Base-by-base conservation (phyloP, 148 eudicot genomes). In the Diospyros kaki region DNA sequence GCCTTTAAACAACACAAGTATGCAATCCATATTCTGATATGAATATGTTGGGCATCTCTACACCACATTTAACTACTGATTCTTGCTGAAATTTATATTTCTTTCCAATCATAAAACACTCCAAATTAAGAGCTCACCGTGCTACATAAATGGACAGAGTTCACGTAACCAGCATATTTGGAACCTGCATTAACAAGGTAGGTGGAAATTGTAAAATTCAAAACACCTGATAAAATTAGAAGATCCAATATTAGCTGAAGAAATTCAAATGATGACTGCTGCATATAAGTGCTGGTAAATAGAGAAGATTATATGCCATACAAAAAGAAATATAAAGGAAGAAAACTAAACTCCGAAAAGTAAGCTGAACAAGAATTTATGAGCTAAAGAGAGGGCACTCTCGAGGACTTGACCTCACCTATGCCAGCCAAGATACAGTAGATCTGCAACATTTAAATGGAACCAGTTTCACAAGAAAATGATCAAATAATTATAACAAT, bases 121-220 rank as follows among this genome's bases (percentile, higher is more conserved):
- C 28, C 28, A 6, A 17, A 46, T 67, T 18, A 54, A 59, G 18
- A 73, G 74, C 92, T 89, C 73, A 93, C 98, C 84, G 98, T 86
- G 87, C 98, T 94, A 84, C 93, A 94, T 63, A 94, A 79, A 72
- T 94, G 97, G 79, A 91, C 93, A 17, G 98, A 81, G 73, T 86
- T 87, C 59, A 94, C 91, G 78, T 94, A 94, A 9, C 98, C 98
- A 79, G 92, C 94, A 80, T 89, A 94, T 72, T 94, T 94, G 64
- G 98, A 94, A 81, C 95, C 98, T 93, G 90, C 87, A 85, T 74
- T 67, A 50, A 73, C 70, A 14, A 64, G 43, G 39, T 50, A 53
- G 66, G 58, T 43, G 4, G 50, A 18, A 53, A 58, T 18, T 38
- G 15, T 0, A 56, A 44, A 56, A 15, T 40, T 38, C 38, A 40